These are phyloP conservation scores for Cucumis sativus DNA, from an alignment of 306 rosid species.

Conservation along the genomic window DNA sequence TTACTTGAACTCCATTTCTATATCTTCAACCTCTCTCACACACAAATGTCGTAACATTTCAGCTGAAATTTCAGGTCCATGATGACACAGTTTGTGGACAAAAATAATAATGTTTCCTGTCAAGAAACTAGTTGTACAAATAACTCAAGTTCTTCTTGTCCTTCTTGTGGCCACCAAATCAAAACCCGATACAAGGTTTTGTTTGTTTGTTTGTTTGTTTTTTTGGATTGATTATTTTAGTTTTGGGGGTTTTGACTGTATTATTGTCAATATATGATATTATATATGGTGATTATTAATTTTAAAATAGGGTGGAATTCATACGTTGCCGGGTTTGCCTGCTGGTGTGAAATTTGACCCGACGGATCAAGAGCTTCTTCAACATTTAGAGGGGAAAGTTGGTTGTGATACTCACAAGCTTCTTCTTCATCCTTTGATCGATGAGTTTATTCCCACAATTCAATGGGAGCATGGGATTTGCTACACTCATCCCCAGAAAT, in stretches of 20 bases:
- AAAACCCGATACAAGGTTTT: background rate
- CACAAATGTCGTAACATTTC: background rate
- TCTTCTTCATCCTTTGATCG: conserved; percentile 4
- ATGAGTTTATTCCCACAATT: conserved; percentile 4
- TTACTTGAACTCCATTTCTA: background rate
- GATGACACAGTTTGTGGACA: background rate
- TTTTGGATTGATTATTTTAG: background rate
- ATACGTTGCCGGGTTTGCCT: conserved; percentile 3
- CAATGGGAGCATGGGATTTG: conserved; percentile 9
- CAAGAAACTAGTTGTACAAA: background rate
- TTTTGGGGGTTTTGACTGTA: background rate
- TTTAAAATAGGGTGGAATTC: background rate
- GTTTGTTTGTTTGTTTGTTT: too few species aligned
- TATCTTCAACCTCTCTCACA: background rate
- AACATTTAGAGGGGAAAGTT: conserved; percentile 5
- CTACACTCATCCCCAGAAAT: background rate
- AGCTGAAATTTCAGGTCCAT: background rate
- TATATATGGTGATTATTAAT: background rate
- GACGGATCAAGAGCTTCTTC: conserved; percentile 10
- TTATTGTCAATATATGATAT: background rate
- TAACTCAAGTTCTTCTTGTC: background rate
- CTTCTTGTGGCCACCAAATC: conserved; percentile 7
- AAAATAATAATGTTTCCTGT: background rate
- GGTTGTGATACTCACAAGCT: background rate
- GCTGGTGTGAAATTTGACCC: conserved; percentile 11